A percentile compares a stretch with the other conserved stretches of the same genome.
Evolutionary conservation across 768 basidiomycete species (phyloP).

Genomic region (Termitomyces sp.): DNA sequence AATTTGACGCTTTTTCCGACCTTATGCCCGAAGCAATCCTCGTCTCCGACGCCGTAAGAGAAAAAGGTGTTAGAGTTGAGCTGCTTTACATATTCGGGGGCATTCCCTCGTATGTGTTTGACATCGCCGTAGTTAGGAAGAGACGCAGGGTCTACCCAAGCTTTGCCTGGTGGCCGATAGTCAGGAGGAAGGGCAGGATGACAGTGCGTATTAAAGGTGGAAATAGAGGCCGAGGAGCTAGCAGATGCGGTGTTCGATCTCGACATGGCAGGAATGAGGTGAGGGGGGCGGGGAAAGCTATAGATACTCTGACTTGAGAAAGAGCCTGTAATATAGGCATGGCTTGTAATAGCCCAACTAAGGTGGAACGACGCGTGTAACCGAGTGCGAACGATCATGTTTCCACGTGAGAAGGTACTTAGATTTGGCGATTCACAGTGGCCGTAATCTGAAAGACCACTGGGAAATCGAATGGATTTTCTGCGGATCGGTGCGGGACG

Average conservation of each 20-base stretch:
- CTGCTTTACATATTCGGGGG: constrained; percentile 59
- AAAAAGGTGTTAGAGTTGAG: constrained; percentile 65
- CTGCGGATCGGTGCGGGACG: constrained; percentile 35
- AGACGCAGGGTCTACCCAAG: constrained; percentile 64
- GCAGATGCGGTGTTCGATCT: constrained; percentile 26
- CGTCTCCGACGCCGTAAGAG: constrained; percentile 66
- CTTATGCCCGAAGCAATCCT: constrained; percentile 57
- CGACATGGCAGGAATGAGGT: constrained; percentile 24
- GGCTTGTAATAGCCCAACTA: constrained; percentile 23
- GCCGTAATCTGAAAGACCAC: constrained; percentile 23
- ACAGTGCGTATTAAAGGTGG: constrained; percentile 21
- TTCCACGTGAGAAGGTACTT: constrained; percentile 19
- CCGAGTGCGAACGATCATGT: constrained; percentile 17
- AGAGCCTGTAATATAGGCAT: constrained; percentile 18
- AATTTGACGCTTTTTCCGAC: constrained; percentile 61
- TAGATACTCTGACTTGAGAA: constrained; percentile 4
- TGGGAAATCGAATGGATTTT: constrained; percentile 27
- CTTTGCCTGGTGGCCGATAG: constrained; percentile 27
- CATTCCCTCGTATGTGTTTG: constrained; percentile 59
- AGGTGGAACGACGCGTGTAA: constrained; percentile 20
- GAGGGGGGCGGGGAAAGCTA: constrained; percentile 11
- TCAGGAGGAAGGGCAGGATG: constrained; percentile 18
- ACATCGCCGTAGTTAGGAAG: constrained; percentile 58
- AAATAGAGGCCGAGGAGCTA: constrained; percentile 21
- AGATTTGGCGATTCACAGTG: constrained; percentile 21